These are phyloP conservation scores for Spiraea crenata DNA, from an alignment of 331 rosid species.

Conservation along the genomic window DNA sequence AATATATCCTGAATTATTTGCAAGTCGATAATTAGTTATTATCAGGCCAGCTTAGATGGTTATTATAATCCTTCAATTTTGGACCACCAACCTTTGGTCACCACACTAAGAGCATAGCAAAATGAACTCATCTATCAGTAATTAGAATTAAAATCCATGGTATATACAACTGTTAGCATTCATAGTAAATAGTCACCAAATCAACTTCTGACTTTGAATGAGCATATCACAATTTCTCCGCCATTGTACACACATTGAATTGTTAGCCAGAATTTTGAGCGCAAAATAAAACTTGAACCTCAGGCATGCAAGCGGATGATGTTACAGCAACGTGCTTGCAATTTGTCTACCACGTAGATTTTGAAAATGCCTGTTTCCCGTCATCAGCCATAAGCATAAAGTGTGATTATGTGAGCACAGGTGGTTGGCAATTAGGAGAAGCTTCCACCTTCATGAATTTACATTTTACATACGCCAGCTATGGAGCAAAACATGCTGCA, in stretches of 20 bases:
- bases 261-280: background rate
- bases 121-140: background rate
- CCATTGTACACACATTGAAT: background rate
- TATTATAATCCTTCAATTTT: no score
- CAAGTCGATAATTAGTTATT: no score
- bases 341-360: background rate
- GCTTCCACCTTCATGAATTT: conserved; percentile 6
- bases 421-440: conserved; percentile 6
- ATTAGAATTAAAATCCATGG: background rate
- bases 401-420: background rate
- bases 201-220: background rate
- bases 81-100: no score
- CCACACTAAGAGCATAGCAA: background rate
- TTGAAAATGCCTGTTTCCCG: background rate
- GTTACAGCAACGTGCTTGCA: background rate
- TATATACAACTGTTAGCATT: background rate
- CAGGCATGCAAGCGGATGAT: background rate
- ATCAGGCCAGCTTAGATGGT: no score
- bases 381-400: background rate
- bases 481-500: conserved; percentile 68
- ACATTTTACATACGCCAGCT: conserved; percentile 31
- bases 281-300: background rate
- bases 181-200: background rate
- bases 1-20: no score
- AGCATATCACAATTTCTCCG: background rate